Evolutionary conservation across 1,284 basidiomycete genomes (phyloP).

Genomic region (Tremellales sp.): DNA sequence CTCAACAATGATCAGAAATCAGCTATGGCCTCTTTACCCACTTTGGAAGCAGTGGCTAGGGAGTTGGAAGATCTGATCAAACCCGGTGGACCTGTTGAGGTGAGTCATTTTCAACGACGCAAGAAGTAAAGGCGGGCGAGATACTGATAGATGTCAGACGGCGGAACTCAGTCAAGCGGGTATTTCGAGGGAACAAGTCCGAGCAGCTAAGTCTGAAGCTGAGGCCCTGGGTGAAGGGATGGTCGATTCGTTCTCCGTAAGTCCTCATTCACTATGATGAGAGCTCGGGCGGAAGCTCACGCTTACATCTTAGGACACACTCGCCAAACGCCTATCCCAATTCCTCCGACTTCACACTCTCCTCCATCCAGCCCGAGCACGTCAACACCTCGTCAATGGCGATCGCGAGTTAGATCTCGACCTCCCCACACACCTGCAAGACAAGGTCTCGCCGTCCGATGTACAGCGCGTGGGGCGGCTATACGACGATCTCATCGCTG

Average conservation of each 20-base stretch:
- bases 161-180: constrained; percentile 62
- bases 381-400: constrained; percentile 46
- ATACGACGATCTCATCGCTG: constrained; percentile 34
- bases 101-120: constrained; percentile 38
- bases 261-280: constrained; percentile 13
- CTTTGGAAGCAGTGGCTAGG: constrained; percentile 67
- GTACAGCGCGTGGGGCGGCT: constrained; percentile 37
- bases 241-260: constrained; percentile 60
- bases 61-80: constrained; percentile 78
- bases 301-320: constrained; percentile 21
- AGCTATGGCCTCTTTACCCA: constrained; percentile 63
- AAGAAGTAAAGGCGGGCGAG: neutral
- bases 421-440: constrained; percentile 39
- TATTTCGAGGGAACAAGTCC: constrained; percentile 52
- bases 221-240: constrained; percentile 51
- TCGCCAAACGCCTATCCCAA: constrained; percentile 57
- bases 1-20: constrained; percentile 80
- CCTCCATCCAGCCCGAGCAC: constrained; percentile 49
- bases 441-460: constrained; percentile 43
- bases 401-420: too few species aligned
- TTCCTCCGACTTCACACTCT: constrained; percentile 63
- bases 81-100: constrained; percentile 59
- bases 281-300: neutral
- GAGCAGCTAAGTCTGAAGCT: constrained; percentile 48
- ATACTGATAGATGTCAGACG: constrained; percentile 46